Evolutionary conservation across 306 rosid species (phyloP), one percentile per base, ranked within the genome.

Genomic region (Sphenostylis stenocarpa): DNA sequence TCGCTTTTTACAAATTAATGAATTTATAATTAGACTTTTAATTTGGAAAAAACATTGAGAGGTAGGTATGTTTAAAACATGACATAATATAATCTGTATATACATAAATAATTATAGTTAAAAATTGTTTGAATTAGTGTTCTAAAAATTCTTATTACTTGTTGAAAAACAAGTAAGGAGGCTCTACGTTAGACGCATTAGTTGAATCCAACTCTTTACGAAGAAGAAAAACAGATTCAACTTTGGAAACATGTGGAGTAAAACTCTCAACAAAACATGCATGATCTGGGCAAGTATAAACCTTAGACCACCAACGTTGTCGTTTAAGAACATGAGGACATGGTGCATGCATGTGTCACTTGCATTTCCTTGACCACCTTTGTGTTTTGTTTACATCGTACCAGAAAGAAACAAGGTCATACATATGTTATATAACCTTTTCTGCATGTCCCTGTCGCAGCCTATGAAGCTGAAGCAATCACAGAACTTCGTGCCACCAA

Each of bases 401-500:
- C 28, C 16, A 0, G 61, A 55, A 10, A 58, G 21, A 12, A 60
- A 4, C 19, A 26, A 57, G 4, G 11, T 38, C 64, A 57, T 57
- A 57, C 38, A 13, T 2, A 29, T 15, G 23, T 31, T 60, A 7
- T 60, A 7, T 24, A 16, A 16, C 43, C 13, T 60, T 60, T 60
- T 16, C 12, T 60, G 13, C 67, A 60, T 17, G 67, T 60, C 67
- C 67, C 43, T 60, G 43, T 60, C 67, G 67, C 67, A 60, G 67
- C 67, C 67, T 29, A 31, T 7, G 58, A 16, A 56, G 17, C n/a
- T 56, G 63, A 31, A 31, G 67, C 67, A 29, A 29, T 60, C 67
- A 31, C 13, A 58, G 33, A 60, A 60, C 67, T 29, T 43, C 23
- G 31, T 60, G 60, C 67, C 43, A 2, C 67, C 67, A 60, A 60